phyloP scores from a whole-genome alignment of 2,329 filamentous ascomycete genomes.

The Colletotrichum phormii region DNA sequence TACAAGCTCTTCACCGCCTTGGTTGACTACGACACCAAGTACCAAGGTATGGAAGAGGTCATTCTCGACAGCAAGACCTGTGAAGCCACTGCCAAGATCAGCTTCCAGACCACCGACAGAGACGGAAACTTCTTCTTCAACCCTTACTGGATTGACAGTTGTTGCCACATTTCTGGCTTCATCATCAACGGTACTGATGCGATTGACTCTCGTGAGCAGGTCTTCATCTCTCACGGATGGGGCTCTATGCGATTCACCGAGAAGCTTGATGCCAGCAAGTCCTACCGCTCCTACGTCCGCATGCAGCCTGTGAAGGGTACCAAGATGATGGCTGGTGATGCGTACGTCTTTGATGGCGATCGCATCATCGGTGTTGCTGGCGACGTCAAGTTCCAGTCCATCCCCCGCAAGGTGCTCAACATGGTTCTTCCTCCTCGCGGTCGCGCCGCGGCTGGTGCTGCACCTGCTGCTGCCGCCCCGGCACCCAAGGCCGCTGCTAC shows the following conservation, averaged over 20 bases:
- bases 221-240: slow-evolving; percentile 72
- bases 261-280: slow-evolving; percentile 56
- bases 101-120: slow-evolving; percentile 59
- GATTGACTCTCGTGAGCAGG: slow-evolving; percentile 64
- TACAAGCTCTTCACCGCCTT: slow-evolving; percentile 76
- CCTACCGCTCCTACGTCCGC: slow-evolving; percentile 67
- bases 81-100: slow-evolving; percentile 56
- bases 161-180: slow-evolving; percentile 70
- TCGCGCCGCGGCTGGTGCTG: slow-evolving; percentile 51
- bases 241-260: slow-evolving; percentile 63
- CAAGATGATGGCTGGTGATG: slow-evolving; percentile 65
- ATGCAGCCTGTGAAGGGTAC: slow-evolving; percentile 66
- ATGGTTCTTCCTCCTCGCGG: slow-evolving; percentile 73
- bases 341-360: slow-evolving; percentile 65
- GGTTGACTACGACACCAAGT: slow-evolving; percentile 66
- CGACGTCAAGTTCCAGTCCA: slow-evolving; percentile 75
- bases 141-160: slow-evolving; percentile 70
- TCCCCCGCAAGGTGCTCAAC: slow-evolving; percentile 74
- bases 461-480: slow-evolving; percentile 49
- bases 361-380: slow-evolving; percentile 59
- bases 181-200: slow-evolving; percentile 70
- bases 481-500: slow-evolving; percentile 47
- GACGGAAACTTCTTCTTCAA: slow-evolving; percentile 66
- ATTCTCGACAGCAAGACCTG: slow-evolving; percentile 60
- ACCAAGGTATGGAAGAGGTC: slow-evolving; percentile 69